A percentile compares a stretch with the other conserved stretches of the same genome.
Evolutionary conservation across 2,329 filamentous ascomycete genomes (phyloP).

Genomic region (Cadophora gregata): DNA sequence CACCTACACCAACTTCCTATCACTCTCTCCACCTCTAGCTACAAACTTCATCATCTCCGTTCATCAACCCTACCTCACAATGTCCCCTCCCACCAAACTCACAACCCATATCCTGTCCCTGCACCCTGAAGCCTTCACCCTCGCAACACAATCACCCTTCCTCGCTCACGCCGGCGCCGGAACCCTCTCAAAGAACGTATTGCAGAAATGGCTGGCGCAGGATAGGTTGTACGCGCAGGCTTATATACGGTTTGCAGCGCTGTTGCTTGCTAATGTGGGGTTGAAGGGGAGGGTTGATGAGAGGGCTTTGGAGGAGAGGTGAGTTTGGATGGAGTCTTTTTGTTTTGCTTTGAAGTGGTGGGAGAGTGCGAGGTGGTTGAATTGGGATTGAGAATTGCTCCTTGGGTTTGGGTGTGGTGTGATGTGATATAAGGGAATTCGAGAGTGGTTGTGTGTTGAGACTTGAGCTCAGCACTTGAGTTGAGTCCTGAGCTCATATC

Average conservation of each 20-base stretch:
- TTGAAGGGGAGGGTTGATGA: slow-evolving; percentile 55
- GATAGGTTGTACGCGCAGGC: slow-evolving; percentile 57
- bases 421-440: neutral
- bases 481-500: neutral
- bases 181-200: slow-evolving; percentile 57
- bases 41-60: neutral
- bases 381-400: neutral
- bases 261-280: slow-evolving; percentile 66
- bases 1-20: neutral
- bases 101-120: slow-evolving; percentile 9
- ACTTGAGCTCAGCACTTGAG: neutral
- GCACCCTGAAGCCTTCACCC: neutral
- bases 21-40: neutral
- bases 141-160: slow-evolving; percentile 70
- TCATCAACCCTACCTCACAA: neutral
- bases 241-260: slow-evolving; percentile 71
- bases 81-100: slow-evolving; percentile 5
- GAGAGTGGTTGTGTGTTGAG: neutral
- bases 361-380: neutral
- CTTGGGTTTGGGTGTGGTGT: neutral
- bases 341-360: neutral
- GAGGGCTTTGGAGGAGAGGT: slow-evolving; percentile 51
- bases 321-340: neutral
- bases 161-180: slow-evolving; percentile 69
- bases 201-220: slow-evolving; percentile 69